phyloP scores from a whole-genome alignment of 495 filamentous ascomycete genomes.

The Copromyces sp. region DNA sequence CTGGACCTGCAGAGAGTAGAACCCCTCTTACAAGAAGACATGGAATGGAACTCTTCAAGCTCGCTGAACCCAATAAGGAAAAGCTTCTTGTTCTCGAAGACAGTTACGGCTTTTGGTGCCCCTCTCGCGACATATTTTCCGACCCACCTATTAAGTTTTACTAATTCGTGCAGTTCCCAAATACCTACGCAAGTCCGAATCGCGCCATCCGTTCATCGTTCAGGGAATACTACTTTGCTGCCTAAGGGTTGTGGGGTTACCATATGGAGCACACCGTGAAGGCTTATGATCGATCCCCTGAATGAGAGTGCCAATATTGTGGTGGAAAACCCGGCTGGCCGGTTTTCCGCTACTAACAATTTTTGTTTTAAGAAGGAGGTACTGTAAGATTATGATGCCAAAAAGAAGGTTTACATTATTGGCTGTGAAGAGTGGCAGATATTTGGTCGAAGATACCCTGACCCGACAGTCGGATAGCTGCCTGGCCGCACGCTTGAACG shows the following conservation, averaged over 20 bases:
- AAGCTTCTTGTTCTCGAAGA: not conserved
- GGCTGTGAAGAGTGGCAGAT: not conserved
- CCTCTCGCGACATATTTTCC: not conserved
- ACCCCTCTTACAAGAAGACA: not conserved
- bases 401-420: not conserved
- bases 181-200: not conserved
- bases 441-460: not conserved
- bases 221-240: not conserved
- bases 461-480: not conserved
- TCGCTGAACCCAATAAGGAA: not conserved
- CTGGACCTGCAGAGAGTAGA: not conserved
- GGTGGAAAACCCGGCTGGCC: not conserved
- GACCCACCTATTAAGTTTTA: not conserved
- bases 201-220: not conserved
- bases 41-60: not conserved
- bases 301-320: not conserved
- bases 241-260: not conserved
- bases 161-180: not conserved
- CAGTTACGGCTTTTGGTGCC: not conserved
- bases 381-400: not conserved
- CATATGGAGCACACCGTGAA: not conserved
- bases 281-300: not conserved
- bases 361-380: not conserved
- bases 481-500: not conserved
- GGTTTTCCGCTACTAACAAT: not conserved